A percentile compares a stretch with the other conserved stretches of the same genome.
These are phyloP conservation scores for Daldinia sp. DNA, from an alignment of 2,329 filamentous ascomycete species.

Conservation along the genomic window DNA sequence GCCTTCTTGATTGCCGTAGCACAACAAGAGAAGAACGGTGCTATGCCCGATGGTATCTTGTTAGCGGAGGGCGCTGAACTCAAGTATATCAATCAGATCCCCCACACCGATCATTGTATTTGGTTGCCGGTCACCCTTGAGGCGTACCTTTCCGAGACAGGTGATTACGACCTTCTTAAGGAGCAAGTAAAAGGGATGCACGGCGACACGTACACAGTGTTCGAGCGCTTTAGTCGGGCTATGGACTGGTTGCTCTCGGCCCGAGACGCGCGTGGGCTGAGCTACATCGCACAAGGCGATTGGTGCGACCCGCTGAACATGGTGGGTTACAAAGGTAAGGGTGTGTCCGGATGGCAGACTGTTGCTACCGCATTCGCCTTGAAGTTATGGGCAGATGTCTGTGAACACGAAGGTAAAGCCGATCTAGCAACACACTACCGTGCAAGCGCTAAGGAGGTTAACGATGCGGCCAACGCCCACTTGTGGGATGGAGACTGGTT, in stretches of 20 bases:
- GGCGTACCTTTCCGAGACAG: conserved; percentile 63
- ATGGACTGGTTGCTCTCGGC: conserved; percentile 64
- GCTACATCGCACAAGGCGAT: conserved; percentile 66
- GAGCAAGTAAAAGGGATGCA: conserved; percentile 53
- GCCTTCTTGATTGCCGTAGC: conserved; percentile 59
- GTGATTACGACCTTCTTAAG: conserved; percentile 59
- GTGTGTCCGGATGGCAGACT: conserved; percentile 67
- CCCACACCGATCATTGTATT: conserved; percentile 67
- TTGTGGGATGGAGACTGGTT: conserved; percentile 67
- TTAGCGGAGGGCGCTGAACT: conserved; percentile 62
- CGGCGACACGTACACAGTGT: conserved; percentile 58
- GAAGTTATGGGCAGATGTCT: conserved; percentile 62
- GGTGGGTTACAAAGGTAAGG: conserved; percentile 66
- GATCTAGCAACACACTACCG: conserved; percentile 56
- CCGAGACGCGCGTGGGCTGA: conserved; percentile 62
- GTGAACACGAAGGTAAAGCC: conserved; percentile 53
- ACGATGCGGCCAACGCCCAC: conserved; percentile 59
- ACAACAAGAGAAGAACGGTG: conserved; percentile 63
- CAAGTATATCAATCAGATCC: conserved; percentile 69
- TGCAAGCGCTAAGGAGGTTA: conserved; percentile 55
- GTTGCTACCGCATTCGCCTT: conserved; percentile 62
- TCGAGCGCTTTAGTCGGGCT: conserved; percentile 62
- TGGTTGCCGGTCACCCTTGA: conserved; percentile 65
- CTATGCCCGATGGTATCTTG: conserved; percentile 66
- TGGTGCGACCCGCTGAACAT: conserved; percentile 71